Evolutionary conservation across 2,329 filamentous ascomycete genomes (phyloP).

Genomic region (Colletotrichum truncatum): DNA sequence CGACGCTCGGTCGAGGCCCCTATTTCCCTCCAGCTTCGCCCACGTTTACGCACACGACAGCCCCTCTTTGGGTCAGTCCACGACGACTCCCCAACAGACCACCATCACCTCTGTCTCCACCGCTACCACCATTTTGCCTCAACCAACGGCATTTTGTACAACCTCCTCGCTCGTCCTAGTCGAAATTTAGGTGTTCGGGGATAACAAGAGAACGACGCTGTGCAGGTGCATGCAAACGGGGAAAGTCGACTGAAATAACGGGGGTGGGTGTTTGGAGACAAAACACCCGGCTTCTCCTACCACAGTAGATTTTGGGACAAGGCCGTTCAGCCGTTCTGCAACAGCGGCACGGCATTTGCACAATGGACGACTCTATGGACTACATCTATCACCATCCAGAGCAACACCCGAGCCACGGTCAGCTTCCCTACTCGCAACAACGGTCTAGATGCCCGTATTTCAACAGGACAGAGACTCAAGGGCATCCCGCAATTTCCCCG

Average conservation of each 20-base stretch:
- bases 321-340: neutral
- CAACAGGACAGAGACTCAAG: neutral
- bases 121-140: neutral
- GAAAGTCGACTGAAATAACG: neutral
- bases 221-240: constrained; percentile 2
- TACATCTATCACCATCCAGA: constrained; percentile 25
- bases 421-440: constrained; percentile 13
- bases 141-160: neutral
- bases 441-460: constrained; percentile 17
- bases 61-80: constrained; percentile 2
- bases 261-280: neutral
- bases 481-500: neutral
- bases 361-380: constrained; percentile 27
- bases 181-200: neutral
- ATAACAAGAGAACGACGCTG: constrained; percentile 15
- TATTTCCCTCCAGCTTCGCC: neutral
- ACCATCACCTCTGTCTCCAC: neutral
- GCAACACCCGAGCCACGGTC: constrained; percentile 9
- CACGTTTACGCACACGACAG: neutral
- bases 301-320: neutral
- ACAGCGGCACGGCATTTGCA: neutral
- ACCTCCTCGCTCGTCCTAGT: neutral
- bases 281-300: neutral
- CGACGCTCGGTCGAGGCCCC: constrained; percentile 8
- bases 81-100: constrained; percentile 3